Percentiles rank a stretch among this genome's conserved stretches.
These are phyloP conservation scores for sweet orange (Citrus sinensis) DNA, from an alignment of 345 rosid genomes.

Conservation along the genomic window DNA sequence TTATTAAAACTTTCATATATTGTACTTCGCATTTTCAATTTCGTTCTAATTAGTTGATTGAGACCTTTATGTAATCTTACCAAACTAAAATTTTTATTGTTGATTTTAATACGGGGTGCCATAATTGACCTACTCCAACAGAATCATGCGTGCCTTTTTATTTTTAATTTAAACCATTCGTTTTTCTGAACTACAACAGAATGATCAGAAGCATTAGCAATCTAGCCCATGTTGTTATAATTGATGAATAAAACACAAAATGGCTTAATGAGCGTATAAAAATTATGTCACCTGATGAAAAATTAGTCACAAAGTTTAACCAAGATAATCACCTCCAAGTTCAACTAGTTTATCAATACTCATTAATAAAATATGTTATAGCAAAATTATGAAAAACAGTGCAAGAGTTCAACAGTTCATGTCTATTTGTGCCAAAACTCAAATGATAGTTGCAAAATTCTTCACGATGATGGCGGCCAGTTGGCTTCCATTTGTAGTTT, in stretches of 20 bases:
- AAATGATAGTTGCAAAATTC: neutral
- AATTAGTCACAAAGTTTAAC: neutral
- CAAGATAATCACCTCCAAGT: neutral
- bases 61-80: too few species aligned
- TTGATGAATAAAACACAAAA: neutral
- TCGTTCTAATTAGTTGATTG: too few species aligned
- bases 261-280: neutral
- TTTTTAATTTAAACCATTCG: neutral
- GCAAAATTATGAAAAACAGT: neutral
- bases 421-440: neutral
- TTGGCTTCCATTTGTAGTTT: neutral
- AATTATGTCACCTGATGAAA: neutral
- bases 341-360: too few species aligned
- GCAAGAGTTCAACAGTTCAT: neutral
- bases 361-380: too few species aligned
- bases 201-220: neutral
- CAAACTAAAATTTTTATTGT: too few species aligned
- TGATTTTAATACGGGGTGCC: too few species aligned
- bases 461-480: neutral
- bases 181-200: too few species aligned
- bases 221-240: neutral
- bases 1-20: too few species aligned
- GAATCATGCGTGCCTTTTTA: too few species aligned
- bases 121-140: too few species aligned
- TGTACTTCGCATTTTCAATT: too few species aligned